Conservation (phyloP, 306 rosid species). For the Quercus mongolica region DNA sequence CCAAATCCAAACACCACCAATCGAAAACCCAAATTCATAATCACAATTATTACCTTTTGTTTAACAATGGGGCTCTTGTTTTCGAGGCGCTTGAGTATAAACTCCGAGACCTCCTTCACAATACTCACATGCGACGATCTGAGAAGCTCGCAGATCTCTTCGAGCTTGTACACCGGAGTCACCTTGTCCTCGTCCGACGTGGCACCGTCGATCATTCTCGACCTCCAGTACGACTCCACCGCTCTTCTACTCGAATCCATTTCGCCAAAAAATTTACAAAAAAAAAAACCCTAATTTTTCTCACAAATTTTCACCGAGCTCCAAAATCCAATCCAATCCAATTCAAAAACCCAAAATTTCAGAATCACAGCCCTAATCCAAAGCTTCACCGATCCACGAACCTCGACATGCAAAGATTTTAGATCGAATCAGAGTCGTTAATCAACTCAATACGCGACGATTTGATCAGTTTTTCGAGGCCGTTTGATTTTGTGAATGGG, state of each 20-base stretch:
- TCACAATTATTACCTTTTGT: conserved; percentile 73
- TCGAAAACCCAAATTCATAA: neutral
- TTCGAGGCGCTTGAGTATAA: conserved; percentile 76
- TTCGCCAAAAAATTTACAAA: conserved; percentile 17
- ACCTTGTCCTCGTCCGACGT: conserved; percentile 95
- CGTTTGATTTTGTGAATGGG: neutral
- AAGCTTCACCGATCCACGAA: neutral
- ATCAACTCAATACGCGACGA: neutral
- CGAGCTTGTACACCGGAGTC: conserved; percentile 86
- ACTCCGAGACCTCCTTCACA: conserved; percentile 87
- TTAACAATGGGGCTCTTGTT: conserved; percentile 91
- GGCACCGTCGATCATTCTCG: conserved; percentile 79
- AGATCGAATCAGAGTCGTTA: neutral
- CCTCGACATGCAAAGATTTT: neutral
- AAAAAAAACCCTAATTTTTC: neutral
- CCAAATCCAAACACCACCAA: conserved; percentile 9
- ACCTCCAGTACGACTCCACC: conserved; percentile 95
- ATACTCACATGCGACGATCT: conserved; percentile 85
- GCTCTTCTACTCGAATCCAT: conserved; percentile 99
- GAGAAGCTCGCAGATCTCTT: conserved; percentile 79
- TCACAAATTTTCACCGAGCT: conserved; percentile 13
- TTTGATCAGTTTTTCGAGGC: neutral
- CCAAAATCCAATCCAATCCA: conserved; percentile 19
- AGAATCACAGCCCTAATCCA: neutral
- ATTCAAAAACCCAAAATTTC: neutral